phyloP scores from a whole-genome alignment of 352 stramenopile species.

The Globisporangium echinulatum region DNA sequence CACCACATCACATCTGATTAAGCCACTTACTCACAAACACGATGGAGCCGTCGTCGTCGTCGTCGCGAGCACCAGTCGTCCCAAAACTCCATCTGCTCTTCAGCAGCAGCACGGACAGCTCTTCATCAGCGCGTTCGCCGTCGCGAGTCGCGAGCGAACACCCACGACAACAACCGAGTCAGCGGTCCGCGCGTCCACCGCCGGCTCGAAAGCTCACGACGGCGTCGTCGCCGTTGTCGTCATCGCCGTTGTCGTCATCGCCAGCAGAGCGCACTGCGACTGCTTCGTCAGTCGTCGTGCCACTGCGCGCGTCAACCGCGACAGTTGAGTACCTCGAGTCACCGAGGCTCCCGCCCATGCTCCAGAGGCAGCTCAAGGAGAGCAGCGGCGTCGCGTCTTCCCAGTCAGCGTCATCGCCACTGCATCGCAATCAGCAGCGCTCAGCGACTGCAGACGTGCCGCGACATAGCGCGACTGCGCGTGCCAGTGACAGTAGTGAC shows the following conservation, averaged over 20 bases:
- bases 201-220: slow-evolving; percentile 2
- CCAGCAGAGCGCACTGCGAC: background rate
- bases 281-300: slow-evolving; percentile 6
- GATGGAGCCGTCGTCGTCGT: slow-evolving; percentile 13
- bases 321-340: slow-evolving; percentile 30
- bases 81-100: slow-evolving; percentile 16
- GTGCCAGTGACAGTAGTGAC: slow-evolving; percentile 9
- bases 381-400: background rate
- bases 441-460: slow-evolving; percentile 3
- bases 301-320: slow-evolving; percentile 24
- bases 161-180: background rate
- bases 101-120: background rate
- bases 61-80: slow-evolving; percentile 3
- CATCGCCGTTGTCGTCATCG: background rate
- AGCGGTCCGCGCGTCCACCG: background rate
- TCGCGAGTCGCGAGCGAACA: background rate
- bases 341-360: slow-evolving; percentile 28
- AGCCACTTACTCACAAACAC: too few relatives aligned
- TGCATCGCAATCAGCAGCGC: background rate
- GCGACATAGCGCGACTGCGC: background rate
- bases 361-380: slow-evolving; percentile 17
- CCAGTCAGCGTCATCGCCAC: background rate
- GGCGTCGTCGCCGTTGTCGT: background rate
- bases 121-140: background rate
- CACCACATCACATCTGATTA: too few relatives aligned